Base-by-base conservation (phyloP, 169 alveolate genomes). In the Cryptosporidium viatorum region DNA sequence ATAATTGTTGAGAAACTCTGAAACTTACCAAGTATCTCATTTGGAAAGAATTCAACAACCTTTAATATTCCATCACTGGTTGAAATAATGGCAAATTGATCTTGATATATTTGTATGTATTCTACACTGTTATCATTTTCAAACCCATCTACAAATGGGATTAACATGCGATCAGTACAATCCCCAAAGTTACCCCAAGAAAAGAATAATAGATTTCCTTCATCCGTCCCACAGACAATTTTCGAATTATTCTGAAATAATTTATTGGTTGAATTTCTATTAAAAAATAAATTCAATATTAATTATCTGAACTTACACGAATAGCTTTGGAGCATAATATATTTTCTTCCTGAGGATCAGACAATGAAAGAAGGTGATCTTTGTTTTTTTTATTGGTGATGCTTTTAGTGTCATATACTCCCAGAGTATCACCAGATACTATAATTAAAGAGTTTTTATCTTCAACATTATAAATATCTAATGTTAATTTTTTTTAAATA, bases 131-230 rank as follows among this genome's bases (percentile, higher is more conserved):
- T 80, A 35, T 80, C 89, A n/a, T 65, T 65, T 31, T 80, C 69
- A 80, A 80, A 80, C 29, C 89, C 89, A 43, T 80, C 89, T 18
- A 80, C 73, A 62, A 43, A 60, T 16, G 89, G 89, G 35, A 80
- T 80, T 31, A 45, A 7, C 73, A 80, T 80, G 16, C 89, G 89
- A 80, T 80, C 89, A 80, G 60, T 80, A 62, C 89, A 80, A 31
- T 80, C 89, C 2, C 89, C 89, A 41, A 80, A 80, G 75, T 80
- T 80, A 80, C 31, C 89, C 89, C 89, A 80, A 12, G 89, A 62
- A 45, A 80, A 80, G 10, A 80, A 80, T 26, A 80, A 62, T 23
- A 80, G 51, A 39, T 80, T 80, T 45, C 89, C 89, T 65, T 80
- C 89, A 65, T 80, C 89, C 14, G 89, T 80, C 6, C 89, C 89